phyloP scores from a whole-genome alignment of 495 filamentous ascomycete species.

The Penicillium steckii region DNA sequence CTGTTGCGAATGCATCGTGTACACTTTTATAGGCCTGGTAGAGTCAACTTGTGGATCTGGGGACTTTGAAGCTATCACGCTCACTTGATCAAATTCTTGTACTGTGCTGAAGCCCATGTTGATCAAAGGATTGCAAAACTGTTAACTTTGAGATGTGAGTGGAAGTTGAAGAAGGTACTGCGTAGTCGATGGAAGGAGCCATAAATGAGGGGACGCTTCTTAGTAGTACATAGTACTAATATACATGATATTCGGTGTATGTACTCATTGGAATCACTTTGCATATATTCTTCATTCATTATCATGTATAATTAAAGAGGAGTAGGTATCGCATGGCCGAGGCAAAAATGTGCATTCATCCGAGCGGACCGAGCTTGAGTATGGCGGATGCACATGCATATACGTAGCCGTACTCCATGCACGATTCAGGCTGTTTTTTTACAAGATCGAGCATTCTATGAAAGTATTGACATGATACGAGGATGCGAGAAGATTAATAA shows the following conservation, averaged over 20 bases:
- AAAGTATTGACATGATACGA: too few species aligned
- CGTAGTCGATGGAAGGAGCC: background rate
- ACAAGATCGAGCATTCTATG: too few species aligned
- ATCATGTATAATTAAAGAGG: background rate
- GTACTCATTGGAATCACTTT: background rate
- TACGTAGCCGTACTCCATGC: too few species aligned
- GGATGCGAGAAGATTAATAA: too few species aligned
- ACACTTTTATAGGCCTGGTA: constrained; percentile 26
- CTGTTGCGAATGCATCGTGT: constrained; percentile 27
- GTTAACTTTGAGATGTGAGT: background rate
- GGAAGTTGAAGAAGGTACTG: background rate
- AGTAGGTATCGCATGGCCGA: background rate
- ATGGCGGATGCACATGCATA: background rate
- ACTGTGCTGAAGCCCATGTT: constrained; percentile 18
- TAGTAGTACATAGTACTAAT: too few species aligned
- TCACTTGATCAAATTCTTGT: constrained; percentile 20
- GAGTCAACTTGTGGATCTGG: background rate
- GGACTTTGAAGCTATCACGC: background rate
- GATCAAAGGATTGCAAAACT: background rate
- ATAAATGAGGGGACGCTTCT: background rate
- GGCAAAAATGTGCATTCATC: background rate
- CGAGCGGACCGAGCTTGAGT: background rate
- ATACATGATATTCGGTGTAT: too few species aligned
- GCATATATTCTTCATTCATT: background rate
- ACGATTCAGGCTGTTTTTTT: too few species aligned